Base-by-base conservation (phyloP, 2,329 filamentous ascomycete species). In the Fusarium marasasianum region DNA sequence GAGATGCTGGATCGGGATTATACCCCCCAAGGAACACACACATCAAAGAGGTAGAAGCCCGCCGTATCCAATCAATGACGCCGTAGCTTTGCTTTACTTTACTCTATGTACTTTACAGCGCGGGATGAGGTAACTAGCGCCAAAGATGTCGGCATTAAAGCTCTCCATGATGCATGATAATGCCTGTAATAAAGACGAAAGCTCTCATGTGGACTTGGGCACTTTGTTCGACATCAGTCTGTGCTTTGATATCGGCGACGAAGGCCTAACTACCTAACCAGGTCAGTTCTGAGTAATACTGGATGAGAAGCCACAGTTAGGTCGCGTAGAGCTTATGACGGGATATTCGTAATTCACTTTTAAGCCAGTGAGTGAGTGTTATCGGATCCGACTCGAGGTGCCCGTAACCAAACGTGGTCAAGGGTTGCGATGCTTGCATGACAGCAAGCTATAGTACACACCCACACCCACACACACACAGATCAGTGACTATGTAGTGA, bases 331-430 rank as follows among this genome's bases (percentile, higher is more conserved):
- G 43, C n/a, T 67, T 35, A 31, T 56, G 57, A 56, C 43, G 35
- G 44, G 26, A 66, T 66, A 70, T 44, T 71, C 35, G 44, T 31
- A 60, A 48, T 53, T 26, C n/a, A n/a, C 17, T 33, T 51, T 37
- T 60, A 47, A 53, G 50, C 31, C 24, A 35, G 20, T 24, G 24
- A 44, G 45, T 48, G 40, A 48, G 40, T 41, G 26, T 61, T 45
- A 68, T 70, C 67, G 53, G 67, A 69, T 47, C 65, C 47, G 58
- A 50, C 40, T 63, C 20, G 53, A 37, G 41, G 48, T 31, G 26
- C 24, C 31, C 18, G 33, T 31, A 14, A 12, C 56, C 33, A 20
- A 51, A 59, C 24, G 13, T 59, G 56, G 56, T 38, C 15, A 50
- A 51, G 31, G 56, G 43, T 59, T 59, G 43, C 56, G 51, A 67